phyloP scores from a whole-genome alignment of 2,329 filamentous ascomycete genomes.

The Endocalyx cinctus region DNA sequence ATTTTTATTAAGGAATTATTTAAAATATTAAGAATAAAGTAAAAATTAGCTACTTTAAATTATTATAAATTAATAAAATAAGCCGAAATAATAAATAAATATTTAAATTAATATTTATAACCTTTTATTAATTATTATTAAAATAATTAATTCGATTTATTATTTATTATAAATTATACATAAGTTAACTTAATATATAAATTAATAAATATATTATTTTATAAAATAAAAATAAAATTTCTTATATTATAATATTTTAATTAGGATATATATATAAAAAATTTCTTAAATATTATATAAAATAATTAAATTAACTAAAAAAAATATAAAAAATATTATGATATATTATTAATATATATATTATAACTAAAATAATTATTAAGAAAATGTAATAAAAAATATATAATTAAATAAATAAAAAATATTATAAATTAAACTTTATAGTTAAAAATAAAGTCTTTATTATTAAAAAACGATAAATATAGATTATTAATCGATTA shows the following conservation, averaged over 20 bases:
- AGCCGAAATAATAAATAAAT: conserved; percentile 1
- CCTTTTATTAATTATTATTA: too few species aligned
- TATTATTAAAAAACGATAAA: conserved; percentile 1
- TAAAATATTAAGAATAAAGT: background rate
- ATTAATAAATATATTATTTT: background rate
- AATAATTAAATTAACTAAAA: background rate
- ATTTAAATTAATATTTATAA: background rate
- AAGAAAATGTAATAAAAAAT: background rate
- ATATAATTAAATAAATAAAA: background rate
- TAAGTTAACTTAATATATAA: background rate
- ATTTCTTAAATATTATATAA: background rate
- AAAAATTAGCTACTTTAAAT: background rate
- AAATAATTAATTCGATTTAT: too few species aligned
- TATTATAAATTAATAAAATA: background rate
- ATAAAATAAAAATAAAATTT: background rate
- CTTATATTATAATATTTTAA: background rate
- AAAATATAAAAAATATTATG: background rate
- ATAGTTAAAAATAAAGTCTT: background rate
- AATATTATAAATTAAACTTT: background rate
- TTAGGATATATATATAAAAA: background rate
- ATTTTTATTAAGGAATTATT: background rate
- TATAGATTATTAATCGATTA: conserved; percentile 1
- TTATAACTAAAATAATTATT: background rate
- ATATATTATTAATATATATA: conserved; percentile 1
- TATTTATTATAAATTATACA: background rate